These are phyloP conservation scores for Penicillium sp. DNA, from an alignment of 2,329 filamentous ascomycete species.

Conservation along the genomic window DNA sequence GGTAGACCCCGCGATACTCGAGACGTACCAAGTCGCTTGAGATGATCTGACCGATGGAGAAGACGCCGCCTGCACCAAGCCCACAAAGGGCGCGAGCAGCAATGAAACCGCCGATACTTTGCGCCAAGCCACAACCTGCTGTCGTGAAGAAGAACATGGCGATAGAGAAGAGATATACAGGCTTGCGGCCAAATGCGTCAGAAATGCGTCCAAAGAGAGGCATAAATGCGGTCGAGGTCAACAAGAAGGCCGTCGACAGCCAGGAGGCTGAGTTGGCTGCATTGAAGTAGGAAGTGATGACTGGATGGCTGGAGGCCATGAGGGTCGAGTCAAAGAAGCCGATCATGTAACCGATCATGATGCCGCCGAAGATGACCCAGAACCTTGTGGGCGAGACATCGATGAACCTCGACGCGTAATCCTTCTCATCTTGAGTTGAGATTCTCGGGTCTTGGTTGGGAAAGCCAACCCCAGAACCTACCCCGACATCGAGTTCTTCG, in stretches of 20 bases:
- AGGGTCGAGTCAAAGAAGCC: constrained; percentile 72
- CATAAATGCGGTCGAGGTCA: constrained; percentile 74
- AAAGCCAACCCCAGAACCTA: constrained; percentile 12
- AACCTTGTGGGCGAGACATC: constrained; percentile 50
- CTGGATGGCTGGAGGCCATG: constrained; percentile 77
- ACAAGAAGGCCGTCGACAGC: constrained; percentile 74
- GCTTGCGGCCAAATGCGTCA: constrained; percentile 69
- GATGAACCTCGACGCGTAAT: constrained; percentile 36
- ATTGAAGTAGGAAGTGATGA: constrained; percentile 76
- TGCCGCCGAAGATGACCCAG: constrained; percentile 60
- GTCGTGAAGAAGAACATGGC: constrained; percentile 64
- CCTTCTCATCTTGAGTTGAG: constrained; percentile 10
- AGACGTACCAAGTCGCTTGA: constrained; percentile 70
- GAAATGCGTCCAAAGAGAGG: constrained; percentile 72
- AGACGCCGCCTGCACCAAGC: constrained; percentile 68
- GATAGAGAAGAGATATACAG: constrained; percentile 63
- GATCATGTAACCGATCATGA: constrained; percentile 58
- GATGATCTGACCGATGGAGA: constrained; percentile 63
- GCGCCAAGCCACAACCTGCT: constrained; percentile 67
- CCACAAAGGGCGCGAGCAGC: constrained; percentile 68
- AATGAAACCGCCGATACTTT: constrained; percentile 69
- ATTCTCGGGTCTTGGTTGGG: constrained; percentile 7
- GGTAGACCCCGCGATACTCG: constrained; percentile 53
- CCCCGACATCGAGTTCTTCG: constrained; percentile 28
- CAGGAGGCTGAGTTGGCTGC: constrained; percentile 77